Percentiles rank a stretch among this genome's conserved stretches.
Evolutionary conservation across 1,139 yeast species (phyloP).

Genomic region (Tardiomyces depauwii): DNA sequence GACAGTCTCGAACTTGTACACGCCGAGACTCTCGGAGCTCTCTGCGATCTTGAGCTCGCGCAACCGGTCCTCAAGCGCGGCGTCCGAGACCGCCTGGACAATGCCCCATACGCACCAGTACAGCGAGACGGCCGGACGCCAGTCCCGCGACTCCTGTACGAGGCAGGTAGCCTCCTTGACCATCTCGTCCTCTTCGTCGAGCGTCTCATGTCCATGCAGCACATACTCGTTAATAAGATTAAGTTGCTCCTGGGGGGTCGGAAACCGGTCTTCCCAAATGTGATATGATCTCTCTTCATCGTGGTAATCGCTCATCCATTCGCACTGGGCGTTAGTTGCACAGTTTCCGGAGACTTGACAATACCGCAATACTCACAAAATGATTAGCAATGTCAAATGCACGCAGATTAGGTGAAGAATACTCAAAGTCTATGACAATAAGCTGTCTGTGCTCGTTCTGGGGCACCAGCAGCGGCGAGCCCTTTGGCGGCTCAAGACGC

Average conservation of each 20-base stretch:
- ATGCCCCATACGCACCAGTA: constrained; percentile 93
- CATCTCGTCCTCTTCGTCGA: constrained; percentile 25
- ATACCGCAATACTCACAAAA: constrained; percentile 23
- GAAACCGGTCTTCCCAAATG: constrained; percentile 47
- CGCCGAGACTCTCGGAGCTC: constrained; percentile 11
- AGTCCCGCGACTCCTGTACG: constrained; percentile 53
- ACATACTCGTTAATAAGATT: constrained; percentile 69
- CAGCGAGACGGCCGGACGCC: constrained; percentile 75
- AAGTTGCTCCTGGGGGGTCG: constrained; percentile 53
- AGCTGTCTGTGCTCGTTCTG: constrained; percentile 55
- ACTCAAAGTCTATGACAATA: constrained; percentile 93
- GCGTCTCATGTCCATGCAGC: constrained; percentile 27
- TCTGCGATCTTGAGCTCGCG: constrained; percentile 9
- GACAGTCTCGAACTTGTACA: constrained; percentile 14
- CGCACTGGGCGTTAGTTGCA: constrained; percentile 31
- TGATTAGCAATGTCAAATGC: constrained; percentile 89
- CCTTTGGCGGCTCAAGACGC: constrained; percentile 31
- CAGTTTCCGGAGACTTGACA: no score
- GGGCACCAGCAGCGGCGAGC: constrained; percentile 30
- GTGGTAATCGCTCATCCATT: constrained; percentile 95
- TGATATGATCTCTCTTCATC: constrained; percentile 50
- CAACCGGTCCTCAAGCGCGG: constrained; percentile 12
- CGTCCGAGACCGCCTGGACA: constrained; percentile 41
- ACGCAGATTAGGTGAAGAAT: constrained; percentile 86
- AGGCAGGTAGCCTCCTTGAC: constrained; percentile 48